Conservation (phyloP, 345 rosid genomes). For the Carallia brachiata region DNA sequence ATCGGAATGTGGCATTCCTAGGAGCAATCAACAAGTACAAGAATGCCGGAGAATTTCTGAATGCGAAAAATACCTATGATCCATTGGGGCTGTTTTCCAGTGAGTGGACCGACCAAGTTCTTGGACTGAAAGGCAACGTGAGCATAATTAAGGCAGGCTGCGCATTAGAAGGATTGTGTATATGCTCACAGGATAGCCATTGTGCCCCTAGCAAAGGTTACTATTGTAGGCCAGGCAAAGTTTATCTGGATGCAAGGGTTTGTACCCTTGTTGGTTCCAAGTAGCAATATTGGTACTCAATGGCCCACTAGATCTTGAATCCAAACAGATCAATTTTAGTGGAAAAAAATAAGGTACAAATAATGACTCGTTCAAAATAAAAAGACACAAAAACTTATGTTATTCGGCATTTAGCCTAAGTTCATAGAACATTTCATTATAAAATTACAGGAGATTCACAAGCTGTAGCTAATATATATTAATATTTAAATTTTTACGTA, state of each 20-base stretch:
- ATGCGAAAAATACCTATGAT: slow-evolving; percentile 54
- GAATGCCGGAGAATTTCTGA: slow-evolving; percentile 39
- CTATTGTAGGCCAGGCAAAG: slow-evolving; percentile 60
- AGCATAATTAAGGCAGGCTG: slow-evolving; percentile 51
- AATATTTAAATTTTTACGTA: too few relatives aligned
- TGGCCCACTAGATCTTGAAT: too few relatives aligned
- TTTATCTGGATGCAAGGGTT: slow-evolving; percentile 56
- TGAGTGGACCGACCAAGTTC: slow-evolving; percentile 68
- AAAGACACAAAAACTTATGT: too few relatives aligned
- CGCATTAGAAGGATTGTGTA: slow-evolving; percentile 70
- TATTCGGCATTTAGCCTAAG: too few relatives aligned
- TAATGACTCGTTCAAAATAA: too few relatives aligned
- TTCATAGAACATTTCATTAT: too few relatives aligned
- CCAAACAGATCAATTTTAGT: too few relatives aligned
- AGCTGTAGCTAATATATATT: too few relatives aligned
- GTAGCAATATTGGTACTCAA: too few relatives aligned
- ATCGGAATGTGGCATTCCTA: slow-evolving; percentile 44
- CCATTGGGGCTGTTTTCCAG: slow-evolving; percentile 68
- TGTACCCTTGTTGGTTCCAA: slow-evolving; percentile 30
- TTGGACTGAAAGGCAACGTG: slow-evolving; percentile 47
- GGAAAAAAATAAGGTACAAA: too few relatives aligned
- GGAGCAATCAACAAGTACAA: slow-evolving; percentile 53
- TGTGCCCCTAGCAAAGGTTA: slow-evolving; percentile 74
- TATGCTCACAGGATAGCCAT: slow-evolving; percentile 64
- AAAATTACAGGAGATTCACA: too few relatives aligned